phyloP scores from a whole-genome alignment of 371 early-diverging fungal genomes.

The Mortierella sp. region DNA sequence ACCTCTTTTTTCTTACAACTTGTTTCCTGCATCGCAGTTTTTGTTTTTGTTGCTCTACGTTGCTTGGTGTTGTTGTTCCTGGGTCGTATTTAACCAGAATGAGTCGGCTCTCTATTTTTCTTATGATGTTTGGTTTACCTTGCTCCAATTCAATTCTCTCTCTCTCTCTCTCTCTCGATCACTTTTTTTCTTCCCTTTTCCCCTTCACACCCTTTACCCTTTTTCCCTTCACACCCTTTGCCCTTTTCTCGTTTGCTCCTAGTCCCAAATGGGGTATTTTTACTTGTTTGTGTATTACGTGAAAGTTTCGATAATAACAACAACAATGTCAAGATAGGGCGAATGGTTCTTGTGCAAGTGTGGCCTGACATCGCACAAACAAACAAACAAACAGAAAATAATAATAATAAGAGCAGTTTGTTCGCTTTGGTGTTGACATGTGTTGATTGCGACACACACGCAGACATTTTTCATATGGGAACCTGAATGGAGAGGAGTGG shows the following conservation, averaged over 20 bases:
- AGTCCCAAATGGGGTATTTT: neutral
- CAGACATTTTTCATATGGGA: neutral
- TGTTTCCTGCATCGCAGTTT: slow-evolving; percentile 10
- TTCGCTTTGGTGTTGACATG: neutral
- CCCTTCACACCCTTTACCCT: too few species aligned
- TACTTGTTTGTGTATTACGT: neutral
- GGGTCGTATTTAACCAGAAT: neutral
- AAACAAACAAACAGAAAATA: too few species aligned
- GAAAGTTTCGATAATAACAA: neutral
- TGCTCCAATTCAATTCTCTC: neutral
- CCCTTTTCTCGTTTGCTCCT: neutral
- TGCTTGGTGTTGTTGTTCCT: neutral
- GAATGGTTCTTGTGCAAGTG: neutral
- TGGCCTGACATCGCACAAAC: neutral
- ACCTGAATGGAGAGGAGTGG: neutral
- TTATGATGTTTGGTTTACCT: neutral
- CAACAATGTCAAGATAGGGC: neutral
- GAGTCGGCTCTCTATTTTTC: neutral
- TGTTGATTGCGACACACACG: neutral
- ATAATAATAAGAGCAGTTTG: neutral
- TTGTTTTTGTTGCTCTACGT: too few species aligned
- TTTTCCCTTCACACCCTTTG: neutral
- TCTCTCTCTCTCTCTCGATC: neutral
- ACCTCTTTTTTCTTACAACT: neutral
- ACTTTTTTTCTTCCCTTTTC: neutral